Evolutionary conservation across 257 asterid species (phyloP).

Genomic region (Nicotiana attenuata): DNA sequence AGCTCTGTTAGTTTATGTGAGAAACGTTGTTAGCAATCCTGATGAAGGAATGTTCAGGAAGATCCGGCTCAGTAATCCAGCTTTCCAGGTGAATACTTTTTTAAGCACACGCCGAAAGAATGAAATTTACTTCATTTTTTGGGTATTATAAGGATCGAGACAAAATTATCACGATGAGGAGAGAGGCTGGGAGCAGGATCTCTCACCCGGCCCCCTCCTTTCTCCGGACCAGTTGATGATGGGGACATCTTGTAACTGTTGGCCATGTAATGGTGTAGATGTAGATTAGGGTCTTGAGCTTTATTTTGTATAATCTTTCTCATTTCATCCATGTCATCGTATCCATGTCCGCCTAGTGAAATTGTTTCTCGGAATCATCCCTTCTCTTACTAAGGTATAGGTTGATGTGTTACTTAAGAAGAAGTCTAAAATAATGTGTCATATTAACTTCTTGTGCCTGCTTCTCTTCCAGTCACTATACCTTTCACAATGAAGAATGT

Average conservation of each 20-base stretch:
- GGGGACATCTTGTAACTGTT: not conserved
- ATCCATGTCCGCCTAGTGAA: not conserved
- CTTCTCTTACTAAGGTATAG: not conserved
- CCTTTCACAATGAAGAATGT: not conserved
- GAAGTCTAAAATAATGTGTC: not conserved
- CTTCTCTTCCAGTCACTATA: not conserved
- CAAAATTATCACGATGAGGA: not conserved
- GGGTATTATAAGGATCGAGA: not conserved
- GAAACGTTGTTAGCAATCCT: conserved; percentile 47
- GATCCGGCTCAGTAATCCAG: conserved; percentile 67
- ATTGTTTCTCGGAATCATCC: not conserved
- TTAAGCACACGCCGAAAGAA: not conserved
- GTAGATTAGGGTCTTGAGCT: not conserved
- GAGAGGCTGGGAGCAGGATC: not conserved
- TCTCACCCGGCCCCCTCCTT: not conserved
- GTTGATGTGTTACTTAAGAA: not conserved
- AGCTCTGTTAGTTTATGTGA: conserved; percentile 56
- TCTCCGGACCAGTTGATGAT: not conserved
- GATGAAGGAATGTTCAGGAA: conserved; percentile 61
- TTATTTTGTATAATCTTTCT: not conserved
- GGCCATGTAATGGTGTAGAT: not conserved
- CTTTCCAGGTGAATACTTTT: conserved; percentile 50
- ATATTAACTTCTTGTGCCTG: not conserved
- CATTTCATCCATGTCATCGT: not conserved
- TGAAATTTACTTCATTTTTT: not conserved